Evolutionary conservation across 176 grass and related monocot genomes (phyloP).

Genomic region (Eleusine indica): DNA sequence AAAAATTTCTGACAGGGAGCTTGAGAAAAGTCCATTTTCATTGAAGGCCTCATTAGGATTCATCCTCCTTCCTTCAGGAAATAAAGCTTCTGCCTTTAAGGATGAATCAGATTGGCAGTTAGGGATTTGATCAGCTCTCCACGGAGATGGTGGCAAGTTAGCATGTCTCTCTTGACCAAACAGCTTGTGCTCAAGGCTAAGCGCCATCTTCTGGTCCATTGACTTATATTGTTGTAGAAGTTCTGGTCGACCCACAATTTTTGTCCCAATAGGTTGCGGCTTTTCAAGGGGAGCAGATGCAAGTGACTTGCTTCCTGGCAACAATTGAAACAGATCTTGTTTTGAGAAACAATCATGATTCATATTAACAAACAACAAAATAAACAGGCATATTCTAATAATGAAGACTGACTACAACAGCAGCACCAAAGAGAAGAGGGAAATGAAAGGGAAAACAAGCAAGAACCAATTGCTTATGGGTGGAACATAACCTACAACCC

Average conservation of each 20-base stretch:
- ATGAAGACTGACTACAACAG: not conserved
- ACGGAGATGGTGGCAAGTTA: constrained; percentile 50
- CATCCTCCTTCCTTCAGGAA: constrained; percentile 42
- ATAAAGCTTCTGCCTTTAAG: constrained; percentile 37
- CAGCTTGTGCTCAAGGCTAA: constrained; percentile 59
- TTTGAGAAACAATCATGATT: constrained; percentile 34
- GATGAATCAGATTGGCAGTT: constrained; percentile 52
- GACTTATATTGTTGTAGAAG: constrained; percentile 42
- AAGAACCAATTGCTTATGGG: constrained; percentile 14
- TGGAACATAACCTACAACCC: not conserved
- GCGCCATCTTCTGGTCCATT: constrained; percentile 65
- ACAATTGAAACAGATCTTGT: constrained; percentile 40
- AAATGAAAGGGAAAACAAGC: not conserved
- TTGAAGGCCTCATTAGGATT: constrained; percentile 56
- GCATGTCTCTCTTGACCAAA: constrained; percentile 55
- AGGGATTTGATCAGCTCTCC: constrained; percentile 55
- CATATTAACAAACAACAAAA: constrained; percentile 24
- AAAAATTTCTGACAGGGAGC: constrained; percentile 75
- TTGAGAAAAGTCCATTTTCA: constrained; percentile 72
- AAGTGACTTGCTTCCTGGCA: constrained; percentile 64
- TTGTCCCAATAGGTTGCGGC: constrained; percentile 60
- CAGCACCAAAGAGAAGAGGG: not conserved
- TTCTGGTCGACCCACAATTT: constrained; percentile 38
- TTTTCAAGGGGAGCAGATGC: constrained; percentile 73
- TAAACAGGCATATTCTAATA: constrained; percentile 21